Conservation (phyloP, 331 rosid species). For the Malus hybrid region DNA sequence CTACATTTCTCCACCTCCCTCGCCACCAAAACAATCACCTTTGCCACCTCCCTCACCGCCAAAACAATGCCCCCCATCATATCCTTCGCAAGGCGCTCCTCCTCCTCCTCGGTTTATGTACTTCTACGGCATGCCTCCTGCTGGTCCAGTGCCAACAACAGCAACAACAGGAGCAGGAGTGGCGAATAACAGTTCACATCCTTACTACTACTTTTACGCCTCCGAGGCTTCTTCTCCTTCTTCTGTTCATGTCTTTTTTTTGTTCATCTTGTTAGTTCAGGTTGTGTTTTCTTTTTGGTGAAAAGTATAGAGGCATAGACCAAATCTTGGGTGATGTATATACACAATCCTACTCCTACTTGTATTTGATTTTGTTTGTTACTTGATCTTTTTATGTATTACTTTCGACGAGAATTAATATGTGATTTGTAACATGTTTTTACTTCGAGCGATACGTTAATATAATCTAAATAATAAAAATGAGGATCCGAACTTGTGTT, state of each 20-base stretch:
- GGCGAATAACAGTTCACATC: constrained; percentile 37
- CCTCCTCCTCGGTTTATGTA: constrained; percentile 38
- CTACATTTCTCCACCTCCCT: constrained; percentile 19
- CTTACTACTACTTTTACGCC: constrained; percentile 46
- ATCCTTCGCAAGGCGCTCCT: constrained; percentile 21
- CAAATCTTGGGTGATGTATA: no score
- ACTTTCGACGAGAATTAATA: no score
- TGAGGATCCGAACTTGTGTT: no score
- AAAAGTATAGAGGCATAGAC: background rate
- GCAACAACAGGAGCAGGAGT: constrained; percentile 7
- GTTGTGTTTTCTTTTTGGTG: constrained; percentile 23
- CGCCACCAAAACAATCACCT: background rate
- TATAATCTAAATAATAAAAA: no score
- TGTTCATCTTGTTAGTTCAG: constrained; percentile 21
- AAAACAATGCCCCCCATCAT: constrained; percentile 12
- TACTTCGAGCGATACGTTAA: no score
- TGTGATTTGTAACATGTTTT: no score
- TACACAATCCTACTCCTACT: no score
- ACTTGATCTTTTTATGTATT: no score
- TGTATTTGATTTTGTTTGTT: no score
- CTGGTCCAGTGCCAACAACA: constrained; percentile 31
- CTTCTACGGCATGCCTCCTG: constrained; percentile 33
- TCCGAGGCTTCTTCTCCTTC: constrained; percentile 40
- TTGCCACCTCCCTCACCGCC: constrained; percentile 7
- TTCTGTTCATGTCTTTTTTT: constrained; percentile 16